Base-by-base conservation (phyloP, 2,329 filamentous ascomycete species). In the Helotiales sp. region DNA sequence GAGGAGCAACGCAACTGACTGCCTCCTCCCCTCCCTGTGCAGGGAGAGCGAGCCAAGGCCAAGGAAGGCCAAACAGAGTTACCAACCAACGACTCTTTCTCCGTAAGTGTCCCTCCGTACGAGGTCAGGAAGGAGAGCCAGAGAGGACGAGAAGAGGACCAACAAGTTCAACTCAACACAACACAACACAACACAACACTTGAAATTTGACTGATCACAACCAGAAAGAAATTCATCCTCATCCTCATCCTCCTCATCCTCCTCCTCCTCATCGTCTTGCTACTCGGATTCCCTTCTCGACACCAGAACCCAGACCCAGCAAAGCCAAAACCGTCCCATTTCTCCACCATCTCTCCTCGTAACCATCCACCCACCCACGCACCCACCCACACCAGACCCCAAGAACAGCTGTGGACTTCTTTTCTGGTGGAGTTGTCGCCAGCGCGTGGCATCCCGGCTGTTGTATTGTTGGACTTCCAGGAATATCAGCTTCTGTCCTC, bases 371-470 rank as follows among this genome's bases (percentile, higher is more conserved):
- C 54, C 20, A 26, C 4, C 52, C 52, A 26, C 55, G 15, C 55
- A 24, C 22, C 55, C 30, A 40, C 32, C 22, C 37, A 57, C 22
- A n/a, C 32, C 34, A 26, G 8, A 43, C 24, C 17, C 40, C 40
- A 61, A 61, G 37, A 30, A 45, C 24, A 61, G 58, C n/a, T 43
- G 34, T 17, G 32, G 8, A 30, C 5, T 28, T 45, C n/a, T 40
- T 17, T 28, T 45, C n/a, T 40, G 45, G 59, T 62, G 43, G 45
- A 47, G 50, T 37, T 13, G 20, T 7, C 30, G 24, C 40, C 58
- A 32, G 40, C 58, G 43, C 58, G 24, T 49, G 40, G 58, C 26
- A 61, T 49, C 58, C 28, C 40, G 58, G 40, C 15, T 17, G 32
- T 10, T 50, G 59, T 17, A 20, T 10, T 50, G 59, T 62, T 49